phyloP scores from a whole-genome alignment of 371 early-diverging fungal species.

The Batrachochytrium dendrobatidis region DNA sequence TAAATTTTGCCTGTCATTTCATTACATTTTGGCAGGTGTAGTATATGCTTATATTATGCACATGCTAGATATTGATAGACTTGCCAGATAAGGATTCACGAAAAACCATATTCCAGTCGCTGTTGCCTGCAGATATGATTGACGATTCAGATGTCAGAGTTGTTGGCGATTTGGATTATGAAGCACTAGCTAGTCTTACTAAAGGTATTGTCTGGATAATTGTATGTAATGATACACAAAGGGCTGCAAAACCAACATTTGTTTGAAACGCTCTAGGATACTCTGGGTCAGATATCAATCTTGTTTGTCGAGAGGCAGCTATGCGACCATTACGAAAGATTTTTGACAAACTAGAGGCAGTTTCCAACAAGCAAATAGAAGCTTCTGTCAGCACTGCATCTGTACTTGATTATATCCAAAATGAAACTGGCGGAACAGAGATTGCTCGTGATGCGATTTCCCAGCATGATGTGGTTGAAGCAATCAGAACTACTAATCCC shows the following conservation, averaged over 20 bases:
- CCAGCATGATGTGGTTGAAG: constrained; percentile 25
- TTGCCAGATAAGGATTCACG: constrained; percentile 35
- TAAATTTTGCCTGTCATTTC: constrained; percentile 6
- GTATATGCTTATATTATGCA: background rate
- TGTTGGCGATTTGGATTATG: constrained; percentile 31
- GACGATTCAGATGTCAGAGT: constrained; percentile 14
- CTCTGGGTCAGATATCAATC: constrained; percentile 59
- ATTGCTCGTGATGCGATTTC: constrained; percentile 21
- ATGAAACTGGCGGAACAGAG: too few relatives aligned
- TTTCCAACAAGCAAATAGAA: background rate
- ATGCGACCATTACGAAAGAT: constrained; percentile 51
- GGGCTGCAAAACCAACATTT: too few relatives aligned
- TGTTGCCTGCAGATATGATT: constrained; percentile 17
- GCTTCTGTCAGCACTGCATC: background rate
- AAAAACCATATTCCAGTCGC: constrained; percentile 25
- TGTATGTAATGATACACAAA: background rate
- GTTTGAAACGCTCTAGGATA: constrained; percentile 35
- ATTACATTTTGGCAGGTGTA: background rate
- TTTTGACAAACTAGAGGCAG: constrained; percentile 32
- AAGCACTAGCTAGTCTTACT: constrained; percentile 19
- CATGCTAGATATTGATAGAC: constrained; percentile 36
- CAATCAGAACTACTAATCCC: constrained; percentile 29
- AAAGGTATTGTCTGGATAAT: constrained; percentile 19
- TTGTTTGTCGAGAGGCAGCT: constrained; percentile 60
- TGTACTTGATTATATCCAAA: background rate